Evolutionary conservation across 768 basidiomycete genomes (phyloP).

Genomic region (Cyclocybe cylindracea): DNA sequence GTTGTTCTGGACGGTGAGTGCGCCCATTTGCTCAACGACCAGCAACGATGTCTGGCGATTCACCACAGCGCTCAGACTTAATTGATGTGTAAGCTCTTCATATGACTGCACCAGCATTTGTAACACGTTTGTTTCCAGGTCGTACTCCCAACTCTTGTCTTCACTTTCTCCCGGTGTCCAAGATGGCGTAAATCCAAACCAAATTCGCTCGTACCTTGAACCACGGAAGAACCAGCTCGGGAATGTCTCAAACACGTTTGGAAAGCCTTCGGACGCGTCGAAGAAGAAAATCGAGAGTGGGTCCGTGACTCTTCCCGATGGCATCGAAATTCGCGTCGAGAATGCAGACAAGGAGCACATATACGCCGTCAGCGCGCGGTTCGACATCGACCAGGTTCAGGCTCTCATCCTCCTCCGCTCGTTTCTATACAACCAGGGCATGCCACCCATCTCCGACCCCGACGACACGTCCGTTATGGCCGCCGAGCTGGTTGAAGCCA

Average conservation of each 20-base stretch:
- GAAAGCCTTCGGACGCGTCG: constrained; percentile 67
- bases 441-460: constrained; percentile 48
- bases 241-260: constrained; percentile 64
- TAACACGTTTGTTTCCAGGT: constrained; percentile 37
- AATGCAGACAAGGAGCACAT: constrained; percentile 71
- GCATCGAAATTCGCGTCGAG: constrained; percentile 61
- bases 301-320: constrained; percentile 68
- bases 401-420: constrained; percentile 74
- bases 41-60: constrained; percentile 42
- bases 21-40: not conserved
- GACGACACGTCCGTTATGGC: constrained; percentile 42
- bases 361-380: constrained; percentile 62
- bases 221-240: constrained; percentile 59
- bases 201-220: constrained; percentile 57
- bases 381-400: constrained; percentile 81
- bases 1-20: too few species aligned
- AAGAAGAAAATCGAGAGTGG: constrained; percentile 67
- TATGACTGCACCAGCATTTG: not conserved
- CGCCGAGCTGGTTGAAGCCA: constrained; percentile 63
- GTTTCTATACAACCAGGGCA: constrained; percentile 77
- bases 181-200: constrained; percentile 59
- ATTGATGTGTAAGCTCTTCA: constrained; percentile 62
- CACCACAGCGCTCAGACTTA: constrained; percentile 65
- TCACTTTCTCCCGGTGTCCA: constrained; percentile 43
- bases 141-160: constrained; percentile 61